Conservation (phyloP, 1,284 basidiomycete genomes). For the Takashimella koratensis region DNA sequence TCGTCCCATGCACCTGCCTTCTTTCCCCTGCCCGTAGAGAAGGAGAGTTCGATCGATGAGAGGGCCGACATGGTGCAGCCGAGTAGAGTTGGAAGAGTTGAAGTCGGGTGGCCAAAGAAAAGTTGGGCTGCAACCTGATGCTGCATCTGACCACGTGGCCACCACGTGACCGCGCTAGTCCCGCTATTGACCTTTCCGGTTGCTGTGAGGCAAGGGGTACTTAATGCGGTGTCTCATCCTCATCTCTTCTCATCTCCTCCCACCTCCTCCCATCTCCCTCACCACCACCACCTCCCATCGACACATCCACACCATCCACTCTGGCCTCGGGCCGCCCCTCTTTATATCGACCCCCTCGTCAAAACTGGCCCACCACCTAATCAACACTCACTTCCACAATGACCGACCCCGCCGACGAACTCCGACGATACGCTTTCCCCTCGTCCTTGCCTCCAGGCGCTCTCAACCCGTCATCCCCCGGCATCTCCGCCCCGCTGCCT, state of each 20-base stretch:
- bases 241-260: neutral
- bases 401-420: neutral
- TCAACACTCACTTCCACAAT: no score
- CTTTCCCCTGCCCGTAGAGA: slow-evolving; percentile 10
- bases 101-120: slow-evolving; percentile 10
- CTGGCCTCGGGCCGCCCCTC: no score
- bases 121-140: no score
- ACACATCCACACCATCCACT: neutral
- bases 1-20: slow-evolving; percentile 44
- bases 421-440: neutral
- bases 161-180: no score
- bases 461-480: neutral
- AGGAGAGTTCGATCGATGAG: slow-evolving; percentile 3
- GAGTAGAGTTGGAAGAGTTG: neutral
- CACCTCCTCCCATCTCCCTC: neutral
- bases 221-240: neutral
- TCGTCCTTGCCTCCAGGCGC: slow-evolving; percentile 10
- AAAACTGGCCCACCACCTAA: no score
- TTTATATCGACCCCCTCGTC: no score
- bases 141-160: neutral
- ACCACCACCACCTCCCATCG: neutral
- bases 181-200: no score
- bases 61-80: neutral
- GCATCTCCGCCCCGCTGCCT: neutral
- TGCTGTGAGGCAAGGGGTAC: no score